Evolutionary conservation across 1,284 basidiomycete species (phyloP).

Genomic region (Anthracocystis setariae): DNA sequence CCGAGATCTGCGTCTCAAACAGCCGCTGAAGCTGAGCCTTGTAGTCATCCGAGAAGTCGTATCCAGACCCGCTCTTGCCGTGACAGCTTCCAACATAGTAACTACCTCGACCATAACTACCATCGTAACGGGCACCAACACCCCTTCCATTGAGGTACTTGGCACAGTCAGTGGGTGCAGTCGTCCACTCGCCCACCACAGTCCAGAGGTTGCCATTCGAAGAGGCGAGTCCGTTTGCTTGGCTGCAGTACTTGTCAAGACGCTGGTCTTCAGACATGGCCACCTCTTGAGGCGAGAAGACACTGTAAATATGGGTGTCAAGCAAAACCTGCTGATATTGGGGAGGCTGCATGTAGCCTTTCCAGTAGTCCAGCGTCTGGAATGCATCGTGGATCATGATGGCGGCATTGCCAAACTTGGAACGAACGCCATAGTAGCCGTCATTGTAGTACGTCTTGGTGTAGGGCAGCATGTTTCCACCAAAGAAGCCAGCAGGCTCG

Average conservation of each 20-base stretch:
- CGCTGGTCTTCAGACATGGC: slow-evolving; percentile 48
- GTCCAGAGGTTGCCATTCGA: slow-evolving; percentile 57
- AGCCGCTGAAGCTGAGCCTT: slow-evolving; percentile 83
- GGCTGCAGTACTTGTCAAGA: slow-evolving; percentile 55
- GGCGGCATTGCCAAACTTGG: slow-evolving; percentile 41
- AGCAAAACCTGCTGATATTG: slow-evolving; percentile 76
- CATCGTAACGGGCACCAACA: slow-evolving; percentile 82
- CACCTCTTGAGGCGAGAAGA: slow-evolving; percentile 52
- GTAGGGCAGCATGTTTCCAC: slow-evolving; percentile 35
- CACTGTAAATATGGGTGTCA: slow-evolving; percentile 71
- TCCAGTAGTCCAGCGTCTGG: slow-evolving; percentile 80
- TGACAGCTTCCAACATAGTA: slow-evolving; percentile 77
- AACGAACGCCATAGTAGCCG: slow-evolving; percentile 49
- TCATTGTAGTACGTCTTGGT: slow-evolving; percentile 49
- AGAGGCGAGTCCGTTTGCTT: slow-evolving; percentile 30
- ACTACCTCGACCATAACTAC: slow-evolving; percentile 70
- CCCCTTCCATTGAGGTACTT: slow-evolving; percentile 76
- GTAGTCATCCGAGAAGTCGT: slow-evolving; percentile 79
- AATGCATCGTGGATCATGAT: slow-evolving; percentile 85
- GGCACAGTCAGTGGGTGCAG: slow-evolving; percentile 84
- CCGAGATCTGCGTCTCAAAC: slow-evolving; percentile 80
- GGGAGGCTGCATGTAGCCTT: slow-evolving; percentile 74
- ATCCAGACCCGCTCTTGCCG: slow-evolving; percentile 77
- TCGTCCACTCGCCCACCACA: slow-evolving; percentile 68
- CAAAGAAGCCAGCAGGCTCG: slow-evolving; percentile 55